Percentiles rank a stretch among this genome's conserved stretches.
phyloP scores from a whole-genome alignment of 2,329 filamentous ascomycete species.

The Paracamarosporium sp. region DNA sequence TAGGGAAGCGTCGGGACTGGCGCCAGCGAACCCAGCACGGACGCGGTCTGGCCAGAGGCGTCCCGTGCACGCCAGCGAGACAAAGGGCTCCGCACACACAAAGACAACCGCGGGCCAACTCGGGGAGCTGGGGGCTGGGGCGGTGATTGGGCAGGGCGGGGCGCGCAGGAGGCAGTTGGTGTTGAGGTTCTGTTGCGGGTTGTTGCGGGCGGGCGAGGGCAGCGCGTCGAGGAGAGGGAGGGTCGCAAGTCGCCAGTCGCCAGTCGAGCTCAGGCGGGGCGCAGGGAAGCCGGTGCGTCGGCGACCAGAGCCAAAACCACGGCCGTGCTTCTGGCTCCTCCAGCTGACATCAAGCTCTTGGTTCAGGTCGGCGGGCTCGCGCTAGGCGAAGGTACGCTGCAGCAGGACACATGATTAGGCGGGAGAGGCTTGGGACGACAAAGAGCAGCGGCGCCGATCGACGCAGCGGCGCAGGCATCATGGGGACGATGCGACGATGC shows the following conservation, averaged over 20 bases:
- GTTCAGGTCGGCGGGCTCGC: conserved; percentile 29
- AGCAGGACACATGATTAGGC: conserved; percentile 41
- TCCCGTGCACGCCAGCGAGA: conserved; percentile 31
- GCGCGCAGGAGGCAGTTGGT: background rate
- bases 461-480: background rate
- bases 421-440: conserved; percentile 24
- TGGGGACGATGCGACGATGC: too few species aligned
- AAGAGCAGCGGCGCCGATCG: background rate
- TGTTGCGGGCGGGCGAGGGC: background rate
- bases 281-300: conserved; percentile 26
- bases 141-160: background rate
- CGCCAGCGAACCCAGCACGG: conserved; percentile 43
- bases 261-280: background rate
- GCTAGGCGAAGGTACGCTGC: conserved; percentile 37
- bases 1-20: conserved; percentile 42
- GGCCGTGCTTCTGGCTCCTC: conserved; percentile 33
- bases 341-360: conserved; percentile 34
- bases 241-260: background rate
- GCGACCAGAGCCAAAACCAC: conserved; percentile 30
- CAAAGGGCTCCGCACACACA: conserved; percentile 32
- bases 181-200: background rate
- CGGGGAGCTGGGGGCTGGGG: conserved; percentile 13
- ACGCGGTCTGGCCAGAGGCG: conserved; percentile 41
- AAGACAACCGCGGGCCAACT: conserved; percentile 25
- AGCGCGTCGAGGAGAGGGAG: conserved; percentile 8